Evolutionary conservation across 257 asterid species (phyloP), one percentile per base, ranked within the genome.

Genomic region (Nyctanthes arbortristis): DNA sequence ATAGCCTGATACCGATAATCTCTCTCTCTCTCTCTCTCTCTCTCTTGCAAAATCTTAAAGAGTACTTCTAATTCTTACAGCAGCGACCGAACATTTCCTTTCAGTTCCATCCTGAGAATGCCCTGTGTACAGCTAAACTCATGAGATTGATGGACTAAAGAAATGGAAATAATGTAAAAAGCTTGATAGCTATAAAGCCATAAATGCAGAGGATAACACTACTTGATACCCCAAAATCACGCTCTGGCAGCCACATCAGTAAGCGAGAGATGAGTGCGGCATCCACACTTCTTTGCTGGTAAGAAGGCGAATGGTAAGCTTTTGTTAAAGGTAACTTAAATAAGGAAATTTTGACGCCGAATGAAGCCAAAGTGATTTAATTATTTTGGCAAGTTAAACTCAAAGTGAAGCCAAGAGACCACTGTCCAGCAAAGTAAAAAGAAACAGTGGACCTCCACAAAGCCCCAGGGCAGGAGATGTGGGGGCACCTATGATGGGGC

Each of bases 241-340:
- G 39, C 45, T 31, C 25, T 14, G 43, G 9, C 40, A 30, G 67
- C 60, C 24, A 60, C 68, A 61, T n/a, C n/a, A n/a, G n/a, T n/a
- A n/a, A n/a, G n/a, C n/a, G 31, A 52, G 59, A 52, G n/a, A n/a
- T 9, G 57, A 66, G 75, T 70, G 79, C 40, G 85, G 77, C 69
- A 66, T 65, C 36, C 73, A 77, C 69, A 67, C 67, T 31, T 65
- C 78, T 65, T 49, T 31, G 73, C n/a, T 52, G 47, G 65, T 28
- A 54, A 65, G 62, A 16, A 57, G 75, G 65, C 69, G 67, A 36
- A 22, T 54, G 63, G 34, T 16, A 73, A 16, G 35, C 57, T 45
- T 40, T 55, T 29, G 55, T 35, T n/a, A 31, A 66, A 34, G 59
- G 28, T 58, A 59, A 31, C 55, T 62, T 20, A 59, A 39, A 65